A percentile compares a stretch with the other conserved stretches of the same genome.
Conservation (phyloP, 805 yeast genomes). For the Huiozyma sinensis region DNA sequence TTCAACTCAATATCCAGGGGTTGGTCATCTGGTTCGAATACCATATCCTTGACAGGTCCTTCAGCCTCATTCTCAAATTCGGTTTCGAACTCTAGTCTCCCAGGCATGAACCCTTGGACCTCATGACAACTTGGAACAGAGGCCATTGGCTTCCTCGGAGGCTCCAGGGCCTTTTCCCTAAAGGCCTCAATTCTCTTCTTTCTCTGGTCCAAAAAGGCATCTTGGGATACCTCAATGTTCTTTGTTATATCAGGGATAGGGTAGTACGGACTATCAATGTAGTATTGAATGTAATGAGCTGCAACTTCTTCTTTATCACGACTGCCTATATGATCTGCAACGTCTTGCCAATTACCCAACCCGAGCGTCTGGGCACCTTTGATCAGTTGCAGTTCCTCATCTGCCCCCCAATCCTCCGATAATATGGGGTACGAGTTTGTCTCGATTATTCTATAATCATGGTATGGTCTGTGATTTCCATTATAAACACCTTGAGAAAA, state of each 20-base stretch:
- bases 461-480: constrained; percentile 88
- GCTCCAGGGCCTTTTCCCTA: constrained; percentile 65
- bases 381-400: constrained; percentile 79
- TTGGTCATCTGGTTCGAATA: constrained; percentile 87
- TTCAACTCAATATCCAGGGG: constrained; percentile 84
- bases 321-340: constrained; percentile 93
- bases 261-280: constrained; percentile 58
- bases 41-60: constrained; percentile 85
- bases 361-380: constrained; percentile 91
- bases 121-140: constrained; percentile 96
- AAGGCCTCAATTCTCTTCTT: constrained; percentile 64
- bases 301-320: constrained; percentile 87
- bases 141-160: constrained; percentile 79
- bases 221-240: constrained; percentile 55
- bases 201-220: constrained; percentile 57
- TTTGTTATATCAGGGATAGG: constrained; percentile 84
- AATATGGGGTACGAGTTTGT: constrained; percentile 93
- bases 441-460: constrained; percentile 83
- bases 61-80: constrained; percentile 98
- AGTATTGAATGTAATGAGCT: constrained; percentile 64
- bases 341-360: constrained; percentile 94
- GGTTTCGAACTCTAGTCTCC: constrained; percentile 89
- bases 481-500: constrained; percentile 75
- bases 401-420: constrained; percentile 93
- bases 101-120: constrained; percentile 97